phyloP scores from a whole-genome alignment of 148 eudicot species.

The Pouteria glomerata region DNA sequence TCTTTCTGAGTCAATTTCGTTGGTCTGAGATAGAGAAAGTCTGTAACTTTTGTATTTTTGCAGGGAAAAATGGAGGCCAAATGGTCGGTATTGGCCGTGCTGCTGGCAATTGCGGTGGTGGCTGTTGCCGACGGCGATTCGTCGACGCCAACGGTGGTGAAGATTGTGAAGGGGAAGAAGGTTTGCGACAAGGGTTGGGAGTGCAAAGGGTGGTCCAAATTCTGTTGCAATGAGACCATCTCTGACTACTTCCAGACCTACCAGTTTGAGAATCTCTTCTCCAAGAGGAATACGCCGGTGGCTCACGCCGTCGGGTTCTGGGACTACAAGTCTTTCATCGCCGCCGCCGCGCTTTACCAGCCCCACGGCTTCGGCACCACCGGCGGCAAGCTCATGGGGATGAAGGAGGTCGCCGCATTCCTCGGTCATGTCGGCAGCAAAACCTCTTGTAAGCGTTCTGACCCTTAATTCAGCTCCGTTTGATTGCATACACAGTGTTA shows the following conservation, averaged over 20 bases:
- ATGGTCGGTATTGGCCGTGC: background rate
- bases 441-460: conserved; percentile 54
- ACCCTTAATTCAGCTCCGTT: background rate
- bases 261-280: conserved; percentile 70
- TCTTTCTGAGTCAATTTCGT: too few relatives aligned
- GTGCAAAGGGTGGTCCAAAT: conserved; percentile 41
- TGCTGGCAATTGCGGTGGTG: background rate
- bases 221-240: conserved; percentile 69
- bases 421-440: conserved; percentile 75
- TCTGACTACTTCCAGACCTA: conserved; percentile 58
- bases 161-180: conserved; percentile 55
- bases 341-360: conserved; percentile 44
- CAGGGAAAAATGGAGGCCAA: conserved; percentile 7
- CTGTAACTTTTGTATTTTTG: background rate
- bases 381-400: conserved; percentile 45
- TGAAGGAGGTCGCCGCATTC: conserved; percentile 76
- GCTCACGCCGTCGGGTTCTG: conserved; percentile 90
- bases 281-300: conserved; percentile 54
- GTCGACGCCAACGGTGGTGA: conserved; percentile 28
- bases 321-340: conserved; percentile 65
- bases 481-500: background rate
- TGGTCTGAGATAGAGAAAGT: too few relatives aligned
- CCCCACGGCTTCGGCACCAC: conserved; percentile 72
- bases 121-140: conserved; percentile 7
- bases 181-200: conserved; percentile 66